These are phyloP conservation scores for Saprolegnia diclina DNA, from an alignment of 352 stramenopile genomes.

Conservation along the genomic window DNA sequence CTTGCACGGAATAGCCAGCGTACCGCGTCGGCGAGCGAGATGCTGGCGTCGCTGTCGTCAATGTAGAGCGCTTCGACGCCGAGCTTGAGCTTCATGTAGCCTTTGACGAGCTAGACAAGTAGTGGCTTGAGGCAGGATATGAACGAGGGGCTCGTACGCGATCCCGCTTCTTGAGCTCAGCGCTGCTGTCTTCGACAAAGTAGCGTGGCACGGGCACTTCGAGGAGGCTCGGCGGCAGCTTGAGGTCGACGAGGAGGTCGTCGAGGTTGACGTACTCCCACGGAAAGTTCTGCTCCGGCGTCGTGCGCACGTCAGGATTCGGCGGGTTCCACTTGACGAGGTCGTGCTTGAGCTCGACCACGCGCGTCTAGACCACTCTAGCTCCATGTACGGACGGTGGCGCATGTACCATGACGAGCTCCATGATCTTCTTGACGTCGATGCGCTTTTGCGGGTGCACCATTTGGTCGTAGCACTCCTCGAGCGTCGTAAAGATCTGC, in stretches of 20 bases:
- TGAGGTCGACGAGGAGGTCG: slow-evolving; percentile 90
- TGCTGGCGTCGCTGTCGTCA: slow-evolving; percentile 38
- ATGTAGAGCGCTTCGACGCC: slow-evolving; percentile 60
- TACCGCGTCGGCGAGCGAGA: slow-evolving; percentile 35
- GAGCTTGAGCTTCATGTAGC: slow-evolving; percentile 88
- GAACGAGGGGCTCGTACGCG: slow-evolving; percentile 26
- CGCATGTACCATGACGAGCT: slow-evolving; percentile 87
- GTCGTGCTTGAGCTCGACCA: slow-evolving; percentile 86
- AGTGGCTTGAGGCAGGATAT: not conserved
- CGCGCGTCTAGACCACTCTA: slow-evolving; percentile 33
- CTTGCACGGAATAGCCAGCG: not conserved
- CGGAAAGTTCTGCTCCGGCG: slow-evolving; percentile 81
- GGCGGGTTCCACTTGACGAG: slow-evolving; percentile 94
- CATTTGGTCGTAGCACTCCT: slow-evolving; percentile 91
- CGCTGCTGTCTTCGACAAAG: slow-evolving; percentile 80
- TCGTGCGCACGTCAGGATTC: slow-evolving; percentile 79
- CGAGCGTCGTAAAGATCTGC: slow-evolving; percentile 86
- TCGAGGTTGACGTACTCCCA: slow-evolving; percentile 94
- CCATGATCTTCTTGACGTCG: slow-evolving; percentile 88
- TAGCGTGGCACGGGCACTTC: slow-evolving; percentile 86
- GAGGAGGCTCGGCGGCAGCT: slow-evolving; percentile 87
- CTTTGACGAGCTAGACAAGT: slow-evolving; percentile 59
- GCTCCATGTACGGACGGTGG: not conserved
- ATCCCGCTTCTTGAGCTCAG: slow-evolving; percentile 62
- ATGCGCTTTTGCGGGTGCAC: slow-evolving; percentile 93